Conservation (phyloP, 306 rosid species). For the Pyrus bretschneideri region DNA sequence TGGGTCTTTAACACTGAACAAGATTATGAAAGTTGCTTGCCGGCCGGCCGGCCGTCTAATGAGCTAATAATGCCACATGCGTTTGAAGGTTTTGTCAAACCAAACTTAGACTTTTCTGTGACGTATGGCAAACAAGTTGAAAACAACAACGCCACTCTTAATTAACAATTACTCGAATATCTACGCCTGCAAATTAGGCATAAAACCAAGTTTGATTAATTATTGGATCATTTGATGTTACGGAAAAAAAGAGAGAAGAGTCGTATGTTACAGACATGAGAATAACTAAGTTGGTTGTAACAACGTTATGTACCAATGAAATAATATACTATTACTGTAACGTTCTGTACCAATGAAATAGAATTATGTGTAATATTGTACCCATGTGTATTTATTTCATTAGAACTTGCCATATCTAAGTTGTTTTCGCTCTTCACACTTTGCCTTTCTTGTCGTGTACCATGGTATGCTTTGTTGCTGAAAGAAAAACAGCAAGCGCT, state of each 20-base stretch:
- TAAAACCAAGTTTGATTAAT: background rate
- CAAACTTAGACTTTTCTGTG: background rate
- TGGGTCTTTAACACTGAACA: background rate
- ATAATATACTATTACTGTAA: fast-evolving
- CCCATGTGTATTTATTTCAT: too few species aligned
- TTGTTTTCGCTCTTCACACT: too few species aligned
- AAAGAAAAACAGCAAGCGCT: too few species aligned
- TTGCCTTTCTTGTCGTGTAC: background rate
- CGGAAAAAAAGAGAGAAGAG: too few species aligned
- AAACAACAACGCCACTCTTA: background rate
- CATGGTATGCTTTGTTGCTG: too few species aligned
- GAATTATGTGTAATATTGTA: too few species aligned
- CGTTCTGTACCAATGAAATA: too few species aligned
- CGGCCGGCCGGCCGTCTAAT: background rate
- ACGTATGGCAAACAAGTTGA: background rate
- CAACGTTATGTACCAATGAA: fast-evolving
- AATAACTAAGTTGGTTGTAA: too few species aligned
- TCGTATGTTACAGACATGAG: too few species aligned
- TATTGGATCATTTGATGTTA: too few species aligned
- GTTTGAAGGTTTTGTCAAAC: background rate
- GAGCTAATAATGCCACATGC: background rate
- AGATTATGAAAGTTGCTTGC: background rate
- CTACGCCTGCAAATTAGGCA: background rate
- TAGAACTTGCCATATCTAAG: too few species aligned
- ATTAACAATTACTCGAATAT: background rate